A percentile compares a stretch with the other conserved stretches of the same genome.
These are phyloP conservation scores for Phytophthora tentaculata DNA, from an alignment of 352 stramenopile species.

Conservation along the genomic window DNA sequence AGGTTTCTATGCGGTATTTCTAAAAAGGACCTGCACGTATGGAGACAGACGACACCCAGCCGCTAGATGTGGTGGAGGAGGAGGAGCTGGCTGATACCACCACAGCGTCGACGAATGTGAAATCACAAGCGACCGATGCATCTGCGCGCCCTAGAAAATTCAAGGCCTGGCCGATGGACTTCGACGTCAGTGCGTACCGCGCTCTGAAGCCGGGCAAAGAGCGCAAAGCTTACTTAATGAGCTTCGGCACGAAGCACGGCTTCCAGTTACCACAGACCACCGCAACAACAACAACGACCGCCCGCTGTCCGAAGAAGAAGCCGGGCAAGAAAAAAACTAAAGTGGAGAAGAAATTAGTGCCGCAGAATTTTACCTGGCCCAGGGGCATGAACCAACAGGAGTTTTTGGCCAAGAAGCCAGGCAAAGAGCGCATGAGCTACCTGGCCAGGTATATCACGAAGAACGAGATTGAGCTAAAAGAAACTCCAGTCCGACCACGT, in stretches of 20 bases:
- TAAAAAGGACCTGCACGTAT: constrained; percentile 15
- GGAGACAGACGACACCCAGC: constrained; percentile 19
- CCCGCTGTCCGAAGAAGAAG: constrained; percentile 3
- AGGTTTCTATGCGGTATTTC: not conserved
- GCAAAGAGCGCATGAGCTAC: constrained; percentile 34
- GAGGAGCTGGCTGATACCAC: not conserved
- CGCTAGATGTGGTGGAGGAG: not conserved
- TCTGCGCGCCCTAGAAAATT: not conserved
- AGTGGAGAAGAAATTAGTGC: not conserved
- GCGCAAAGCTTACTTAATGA: constrained; percentile 26
- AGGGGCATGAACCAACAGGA: constrained; percentile 28
- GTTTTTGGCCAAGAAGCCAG: constrained; percentile 30
- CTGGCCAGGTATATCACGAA: constrained; percentile 36
- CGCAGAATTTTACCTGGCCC: constrained; percentile 24
- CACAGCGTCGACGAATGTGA: not conserved
- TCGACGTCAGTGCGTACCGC: constrained; percentile 15
- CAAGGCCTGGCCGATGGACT: constrained; percentile 12
- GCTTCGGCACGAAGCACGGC: constrained; percentile 8
- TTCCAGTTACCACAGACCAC: not conserved
- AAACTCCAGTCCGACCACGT: constrained; percentile 1
- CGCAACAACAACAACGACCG: constrained; percentile 4
- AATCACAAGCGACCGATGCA: not conserved
- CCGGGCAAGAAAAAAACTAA: not conserved
- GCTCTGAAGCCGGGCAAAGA: constrained; percentile 20
- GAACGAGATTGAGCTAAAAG: constrained; percentile 32